phyloP scores from a whole-genome alignment of 441 rosid genomes.

The Heliophila coronopifolia region DNA sequence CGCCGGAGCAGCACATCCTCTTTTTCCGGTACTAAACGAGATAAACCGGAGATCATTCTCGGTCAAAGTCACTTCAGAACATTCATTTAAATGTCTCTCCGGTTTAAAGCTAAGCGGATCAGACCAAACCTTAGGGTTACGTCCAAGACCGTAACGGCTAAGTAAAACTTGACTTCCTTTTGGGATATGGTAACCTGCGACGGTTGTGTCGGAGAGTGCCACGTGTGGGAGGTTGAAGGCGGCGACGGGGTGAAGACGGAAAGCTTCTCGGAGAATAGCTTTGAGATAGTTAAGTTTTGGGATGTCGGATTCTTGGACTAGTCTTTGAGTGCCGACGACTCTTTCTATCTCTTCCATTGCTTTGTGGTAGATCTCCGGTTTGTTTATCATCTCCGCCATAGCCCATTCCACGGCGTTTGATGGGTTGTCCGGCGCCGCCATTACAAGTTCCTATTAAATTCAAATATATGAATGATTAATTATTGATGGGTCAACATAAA shows the following conservation, averaged over 20 bases:
- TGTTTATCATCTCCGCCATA: constrained; percentile 43
- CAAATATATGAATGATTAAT: neutral
- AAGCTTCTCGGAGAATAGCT: constrained; percentile 37
- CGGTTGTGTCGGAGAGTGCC: constrained; percentile 30
- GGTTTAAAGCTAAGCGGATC: constrained; percentile 34
- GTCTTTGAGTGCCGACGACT: constrained; percentile 40
- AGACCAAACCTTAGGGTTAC: constrained; percentile 33
- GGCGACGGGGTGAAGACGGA: constrained; percentile 36
- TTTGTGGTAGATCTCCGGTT: constrained; percentile 36
- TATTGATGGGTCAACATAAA: neutral
- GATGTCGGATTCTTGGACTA: constrained; percentile 40
- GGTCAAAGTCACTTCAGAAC: constrained; percentile 25
- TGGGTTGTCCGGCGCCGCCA: constrained; percentile 44
- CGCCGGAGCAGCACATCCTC: constrained; percentile 38
- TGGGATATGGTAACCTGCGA: constrained; percentile 29
- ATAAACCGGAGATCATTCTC: constrained; percentile 39
- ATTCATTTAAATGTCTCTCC: constrained; percentile 35
- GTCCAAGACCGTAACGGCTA: constrained; percentile 32
- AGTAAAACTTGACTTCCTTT: constrained; percentile 32
- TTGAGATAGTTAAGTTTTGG: constrained; percentile 35
- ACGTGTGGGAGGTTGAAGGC: constrained; percentile 38
- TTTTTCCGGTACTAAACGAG: constrained; percentile 40
- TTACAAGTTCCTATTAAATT: constrained; percentile 32
- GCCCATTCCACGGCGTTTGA: constrained; percentile 44
- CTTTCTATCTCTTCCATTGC: constrained; percentile 39